Base-by-base conservation (phyloP, 345 rosid species). In the Hibiscus mutabilis region DNA sequence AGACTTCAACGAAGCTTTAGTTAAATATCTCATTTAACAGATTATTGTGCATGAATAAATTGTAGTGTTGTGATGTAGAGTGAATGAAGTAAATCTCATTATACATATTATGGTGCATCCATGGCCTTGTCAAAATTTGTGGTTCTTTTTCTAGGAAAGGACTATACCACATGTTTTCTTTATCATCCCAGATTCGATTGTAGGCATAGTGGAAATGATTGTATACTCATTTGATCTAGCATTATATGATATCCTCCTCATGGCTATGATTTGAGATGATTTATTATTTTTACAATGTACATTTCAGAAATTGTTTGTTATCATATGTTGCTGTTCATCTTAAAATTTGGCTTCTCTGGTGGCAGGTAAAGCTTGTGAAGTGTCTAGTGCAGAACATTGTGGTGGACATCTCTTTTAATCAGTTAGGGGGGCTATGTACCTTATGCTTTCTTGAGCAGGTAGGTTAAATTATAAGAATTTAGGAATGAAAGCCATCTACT, bases 401-500 rank as follows among this genome's bases (percentile, higher is more conserved):
- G 22, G 89, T 94, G 60, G 98, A 94, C 78, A 94, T 94, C 69
- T 90, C 97, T 60, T 94, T 94, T 82, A 91, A 94, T 82, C 95
- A 90, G 84, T 79, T 91, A 67, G 92, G 91, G 69, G 98, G 96
- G 33, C 79, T 92, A 60, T 86, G 85, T 75, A 85, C 98, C 16
- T 79, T 91, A 31, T 89, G 93, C 85, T 94, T 94, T 79, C 96
- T 94, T 58, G 96, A 91, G 87, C 73, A 87, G 98, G 97, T 94
- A 82, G 71, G 58, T 12, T 79, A 63, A 35, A 22, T 72, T 55
- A 67, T 46, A 42, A 64, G 31, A 64, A 40, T 19, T 63, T 21
- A 7, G 29, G 51, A 75, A 77, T 61, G 52, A 60, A 21, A 58
- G 47, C 37, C 47, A 40, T 49, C 67, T 73, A 25, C n/a, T 40